phyloP scores from a whole-genome alignment of 495 filamentous ascomycete genomes.

The Penicillium riverlandense region DNA sequence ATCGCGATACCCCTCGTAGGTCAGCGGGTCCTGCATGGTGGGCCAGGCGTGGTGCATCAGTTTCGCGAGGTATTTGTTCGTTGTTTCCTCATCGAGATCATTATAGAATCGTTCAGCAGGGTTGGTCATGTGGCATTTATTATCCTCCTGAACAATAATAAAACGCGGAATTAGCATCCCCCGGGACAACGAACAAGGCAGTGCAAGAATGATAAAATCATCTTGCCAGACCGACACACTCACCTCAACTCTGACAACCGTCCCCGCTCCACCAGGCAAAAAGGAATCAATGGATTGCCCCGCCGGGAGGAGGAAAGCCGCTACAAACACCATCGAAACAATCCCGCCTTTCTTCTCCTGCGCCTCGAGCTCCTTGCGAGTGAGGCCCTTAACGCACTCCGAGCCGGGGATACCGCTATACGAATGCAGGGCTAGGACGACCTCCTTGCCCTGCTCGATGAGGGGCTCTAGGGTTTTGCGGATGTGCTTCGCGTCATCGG shows the following conservation, averaged over 20 bases:
- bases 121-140: neutral
- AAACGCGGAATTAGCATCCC: neutral
- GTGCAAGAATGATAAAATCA: neutral
- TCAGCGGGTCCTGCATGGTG: neutral
- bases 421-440: slow-evolving; percentile 26
- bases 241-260: neutral
- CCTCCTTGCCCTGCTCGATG: slow-evolving; percentile 25
- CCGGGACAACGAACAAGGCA: neutral
- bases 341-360: slow-evolving; percentile 8
- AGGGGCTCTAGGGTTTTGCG: slow-evolving; percentile 12
- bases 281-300: neutral
- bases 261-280: neutral
- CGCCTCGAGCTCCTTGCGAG: slow-evolving; percentile 10
- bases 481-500: slow-evolving; percentile 13
- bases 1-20: slow-evolving; percentile 5
- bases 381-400: slow-evolving; percentile 25
- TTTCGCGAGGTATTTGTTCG: neutral
- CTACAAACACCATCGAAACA: slow-evolving; percentile 4
- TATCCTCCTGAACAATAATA: neutral
- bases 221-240: neutral
- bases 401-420: slow-evolving; percentile 27
- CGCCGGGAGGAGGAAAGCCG: slow-evolving; percentile 1
- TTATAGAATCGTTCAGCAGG: neutral
- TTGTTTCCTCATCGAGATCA: slow-evolving; percentile 4
- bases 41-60: neutral